Evolutionary conservation across 2,329 filamentous ascomycete species (phyloP).

Genomic region (Stromatinia cepivora): DNA sequence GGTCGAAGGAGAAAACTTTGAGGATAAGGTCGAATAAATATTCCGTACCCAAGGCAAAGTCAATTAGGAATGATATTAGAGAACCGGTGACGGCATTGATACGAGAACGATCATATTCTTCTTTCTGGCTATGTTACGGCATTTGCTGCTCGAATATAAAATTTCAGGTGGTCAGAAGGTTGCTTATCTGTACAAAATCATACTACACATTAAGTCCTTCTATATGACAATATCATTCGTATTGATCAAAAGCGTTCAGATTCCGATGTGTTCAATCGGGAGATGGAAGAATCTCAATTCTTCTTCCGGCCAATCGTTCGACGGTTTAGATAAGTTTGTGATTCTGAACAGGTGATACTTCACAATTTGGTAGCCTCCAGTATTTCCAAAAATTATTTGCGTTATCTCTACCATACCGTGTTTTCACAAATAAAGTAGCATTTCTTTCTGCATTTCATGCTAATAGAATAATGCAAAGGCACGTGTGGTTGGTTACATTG

Average conservation of each 20-base stretch:
- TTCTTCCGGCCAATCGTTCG: background rate
- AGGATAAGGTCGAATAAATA: slow-evolving; percentile 69
- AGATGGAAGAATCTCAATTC: background rate
- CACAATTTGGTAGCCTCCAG: background rate
- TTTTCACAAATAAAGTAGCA: background rate
- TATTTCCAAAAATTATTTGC: background rate
- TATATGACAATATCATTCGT: slow-evolving; percentile 12
- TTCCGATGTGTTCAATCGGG: background rate
- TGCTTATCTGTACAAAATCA: slow-evolving; percentile 41
- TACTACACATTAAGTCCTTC: slow-evolving; percentile 33
- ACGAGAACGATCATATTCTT: slow-evolving; percentile 28
- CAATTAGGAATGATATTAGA: slow-evolving; percentile 24
- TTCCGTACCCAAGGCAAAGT: slow-evolving; percentile 10
- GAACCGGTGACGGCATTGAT: slow-evolving; percentile 29
- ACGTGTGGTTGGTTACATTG: background rate
- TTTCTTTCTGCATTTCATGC: background rate
- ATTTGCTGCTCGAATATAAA: slow-evolving; percentile 32
- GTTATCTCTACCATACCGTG: background rate
- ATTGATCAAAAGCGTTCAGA: background rate
- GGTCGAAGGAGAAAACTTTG: slow-evolving; percentile 96
- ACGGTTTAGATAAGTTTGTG: background rate
- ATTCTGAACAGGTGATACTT: background rate
- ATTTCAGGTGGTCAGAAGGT: slow-evolving; percentile 38
- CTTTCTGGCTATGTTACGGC: slow-evolving; percentile 26
- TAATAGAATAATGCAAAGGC: background rate